phyloP scores from a whole-genome alignment of 2,329 filamentous ascomycete genomes.

The Penicillium sp. region DNA sequence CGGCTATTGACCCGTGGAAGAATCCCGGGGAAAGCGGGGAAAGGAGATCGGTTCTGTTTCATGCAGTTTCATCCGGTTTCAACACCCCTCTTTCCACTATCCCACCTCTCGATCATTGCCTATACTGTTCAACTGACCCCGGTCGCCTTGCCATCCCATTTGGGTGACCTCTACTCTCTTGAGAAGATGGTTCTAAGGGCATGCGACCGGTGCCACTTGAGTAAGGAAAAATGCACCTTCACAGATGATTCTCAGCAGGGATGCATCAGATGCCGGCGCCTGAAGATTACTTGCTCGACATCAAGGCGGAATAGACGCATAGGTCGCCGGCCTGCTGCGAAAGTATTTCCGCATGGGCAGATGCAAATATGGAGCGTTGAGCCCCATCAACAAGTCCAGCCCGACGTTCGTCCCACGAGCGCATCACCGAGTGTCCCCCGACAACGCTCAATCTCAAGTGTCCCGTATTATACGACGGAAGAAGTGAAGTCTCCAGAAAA shows the following conservation, averaged over 20 bases:
- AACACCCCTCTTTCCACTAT: not conserved
- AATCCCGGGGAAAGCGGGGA: constrained; percentile 17
- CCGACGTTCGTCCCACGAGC: not conserved
- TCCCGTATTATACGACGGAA: constrained; percentile 1
- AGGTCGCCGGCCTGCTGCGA: constrained; percentile 13
- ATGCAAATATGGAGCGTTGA: constrained; percentile 17
- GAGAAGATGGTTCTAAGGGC: constrained; percentile 17
- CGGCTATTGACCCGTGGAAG: constrained; percentile 2
- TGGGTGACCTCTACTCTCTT: constrained; percentile 8
- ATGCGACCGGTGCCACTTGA: constrained; percentile 18
- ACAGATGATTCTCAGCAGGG: constrained; percentile 10
- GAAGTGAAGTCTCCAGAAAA: constrained; percentile 2
- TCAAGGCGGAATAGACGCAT: constrained; percentile 18
- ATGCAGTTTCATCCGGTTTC: not conserved
- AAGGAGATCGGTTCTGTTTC: constrained; percentile 1
- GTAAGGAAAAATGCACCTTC: constrained; percentile 20
- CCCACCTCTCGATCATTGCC: not conserved
- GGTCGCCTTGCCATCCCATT: constrained; percentile 4
- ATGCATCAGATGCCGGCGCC: constrained; percentile 18
- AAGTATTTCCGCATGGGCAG: constrained; percentile 14
- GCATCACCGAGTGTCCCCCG: constrained; percentile 8
- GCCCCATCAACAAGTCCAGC: not conserved
- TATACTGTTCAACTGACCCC: not conserved
- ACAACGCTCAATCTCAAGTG: constrained; percentile 7
- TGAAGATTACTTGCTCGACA: constrained; percentile 18